Conservation (phyloP, 2,329 filamentous ascomycete species). For the Septoria linicola region DNA sequence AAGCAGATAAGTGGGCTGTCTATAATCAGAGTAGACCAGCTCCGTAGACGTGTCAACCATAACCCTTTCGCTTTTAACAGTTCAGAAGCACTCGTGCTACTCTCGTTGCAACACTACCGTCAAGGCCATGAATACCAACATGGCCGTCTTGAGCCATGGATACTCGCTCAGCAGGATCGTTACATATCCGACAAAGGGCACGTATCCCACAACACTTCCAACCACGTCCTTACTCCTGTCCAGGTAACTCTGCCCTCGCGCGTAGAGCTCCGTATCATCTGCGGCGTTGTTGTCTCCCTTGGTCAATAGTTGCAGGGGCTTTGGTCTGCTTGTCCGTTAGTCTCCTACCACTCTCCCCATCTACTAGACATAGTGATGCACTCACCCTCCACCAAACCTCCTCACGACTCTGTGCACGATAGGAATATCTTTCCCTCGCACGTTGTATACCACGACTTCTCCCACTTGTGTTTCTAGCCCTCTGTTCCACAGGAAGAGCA, state of each 20-base stretch:
- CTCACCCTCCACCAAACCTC: slow-evolving; percentile 60
- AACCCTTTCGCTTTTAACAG: slow-evolving; percentile 1
- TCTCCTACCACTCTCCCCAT: neutral
- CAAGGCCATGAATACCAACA: slow-evolving; percentile 92
- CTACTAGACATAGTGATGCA: slow-evolving; percentile 17
- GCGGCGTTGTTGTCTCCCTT: slow-evolving; percentile 97
- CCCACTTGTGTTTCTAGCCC: slow-evolving; percentile 63
- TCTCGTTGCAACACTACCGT: slow-evolving; percentile 91
- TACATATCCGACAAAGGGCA: slow-evolving; percentile 94
- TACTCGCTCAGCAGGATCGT: slow-evolving; percentile 94
- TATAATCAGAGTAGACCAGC: too few species aligned
- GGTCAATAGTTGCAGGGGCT: slow-evolving; percentile 70
- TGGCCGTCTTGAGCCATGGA: slow-evolving; percentile 93
- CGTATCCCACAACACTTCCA: slow-evolving; percentile 85
- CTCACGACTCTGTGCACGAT: slow-evolving; percentile 93
- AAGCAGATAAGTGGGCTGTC: too few species aligned
- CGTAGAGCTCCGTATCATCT: slow-evolving; percentile 91
- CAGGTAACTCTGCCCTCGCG: slow-evolving; percentile 80
- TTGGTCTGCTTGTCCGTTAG: slow-evolving; percentile 38
- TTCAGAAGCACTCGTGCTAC: slow-evolving; percentile 42
- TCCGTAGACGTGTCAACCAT: too few species aligned
- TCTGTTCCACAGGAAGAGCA: slow-evolving; percentile 75
- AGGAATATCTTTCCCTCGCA: slow-evolving; percentile 90
- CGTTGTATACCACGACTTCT: slow-evolving; percentile 78
- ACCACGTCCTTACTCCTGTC: slow-evolving; percentile 80